Evolutionary conservation across 495 filamentous ascomycete genomes (phyloP), one percentile per base, ranked within the genome.

Genomic region (Lentithecium fluviatile): DNA sequence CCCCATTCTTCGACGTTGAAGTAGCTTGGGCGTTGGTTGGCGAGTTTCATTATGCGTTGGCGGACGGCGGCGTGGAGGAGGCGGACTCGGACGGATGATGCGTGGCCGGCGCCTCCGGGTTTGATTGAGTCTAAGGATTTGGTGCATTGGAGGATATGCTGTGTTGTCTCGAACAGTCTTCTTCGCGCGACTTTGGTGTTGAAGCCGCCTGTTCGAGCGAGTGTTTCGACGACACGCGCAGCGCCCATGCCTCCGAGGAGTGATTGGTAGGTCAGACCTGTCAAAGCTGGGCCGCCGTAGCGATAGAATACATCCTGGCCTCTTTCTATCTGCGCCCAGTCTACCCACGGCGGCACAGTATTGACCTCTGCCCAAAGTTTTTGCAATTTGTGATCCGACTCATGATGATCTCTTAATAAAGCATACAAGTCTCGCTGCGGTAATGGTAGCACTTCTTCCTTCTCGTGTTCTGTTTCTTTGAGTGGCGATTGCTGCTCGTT

Each of bases 151-250:
- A 89, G 76, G n/a, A 88, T 79, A 72, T 90, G 84, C 69, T 91
- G 88, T 6, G 83, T 85, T 1, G 89, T 91, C 72, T 91, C 87
- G 46, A 88, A 84, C 37, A 94, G 74, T 42, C 90, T 75, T 15
- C 82, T 81, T 37, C 83, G 80, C 2, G 88, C 87, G 6, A 87
- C 83, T 62, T 85, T 81, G 0, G 80, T 80, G 6, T 83, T 81
- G 72, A 95, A 95, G 0, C 90, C 90, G 15, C 89, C 89, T 12
- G 90, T 95, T 17, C 89, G 79, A 17, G 85, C 77, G 1, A 94
- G 78, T 0, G 88, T 89, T 69, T 93, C 87, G 32, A 88, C 87
- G 2, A 91, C 81, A 15, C 87, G 76, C 0, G 73, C 76, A 13
- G 75, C 75, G 26, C 75, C 75, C 75, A 77, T 76, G 13, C 86